phyloP scores from a whole-genome alignment of 1,284 basidiomycete species.

The Abortiporus biennis region DNA sequence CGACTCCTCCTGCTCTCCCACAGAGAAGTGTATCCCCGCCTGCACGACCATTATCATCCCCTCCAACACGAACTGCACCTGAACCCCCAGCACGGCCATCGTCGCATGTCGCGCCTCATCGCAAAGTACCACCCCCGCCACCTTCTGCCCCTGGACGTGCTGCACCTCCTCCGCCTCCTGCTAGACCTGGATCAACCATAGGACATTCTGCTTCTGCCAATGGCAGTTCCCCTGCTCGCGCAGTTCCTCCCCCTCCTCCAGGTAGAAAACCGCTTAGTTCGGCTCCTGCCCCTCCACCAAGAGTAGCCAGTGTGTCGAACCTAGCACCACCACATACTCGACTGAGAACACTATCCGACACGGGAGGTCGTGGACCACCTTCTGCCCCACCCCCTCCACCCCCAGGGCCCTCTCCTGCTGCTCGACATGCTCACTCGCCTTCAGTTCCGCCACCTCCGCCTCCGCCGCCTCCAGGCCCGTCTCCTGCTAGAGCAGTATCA shows the following conservation, averaged over 20 bases:
- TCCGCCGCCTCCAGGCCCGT: constrained; percentile 30
- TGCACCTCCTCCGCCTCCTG: constrained; percentile 27
- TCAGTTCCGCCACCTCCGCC: constrained; percentile 22
- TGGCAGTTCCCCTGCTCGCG: constrained; percentile 27
- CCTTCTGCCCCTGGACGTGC: constrained; percentile 19
- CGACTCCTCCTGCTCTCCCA: constrained; percentile 20
- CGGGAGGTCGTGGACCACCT: constrained; percentile 14
- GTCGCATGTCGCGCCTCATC: constrained; percentile 31
- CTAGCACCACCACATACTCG: constrained; percentile 19
- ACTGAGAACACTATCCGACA: constrained; percentile 18
- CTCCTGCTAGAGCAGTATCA: constrained; percentile 24
- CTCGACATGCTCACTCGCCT: constrained; percentile 16
- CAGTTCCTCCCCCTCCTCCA: constrained; percentile 26
- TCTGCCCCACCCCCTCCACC: constrained; percentile 20
- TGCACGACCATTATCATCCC: constrained; percentile 17
- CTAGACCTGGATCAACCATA: constrained; percentile 17
- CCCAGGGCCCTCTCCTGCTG: constrained; percentile 31
- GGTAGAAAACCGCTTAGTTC: constrained; percentile 26
- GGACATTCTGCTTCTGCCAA: too few species aligned
- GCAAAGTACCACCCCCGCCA: constrained; percentile 30
- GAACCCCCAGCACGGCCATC: constrained; percentile 21
- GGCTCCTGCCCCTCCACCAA: constrained; percentile 19
- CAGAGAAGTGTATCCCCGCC: constrained; percentile 20
- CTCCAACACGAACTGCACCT: constrained; percentile 19
- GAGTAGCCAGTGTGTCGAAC: constrained; percentile 12